Conservation (phyloP, 2,329 filamentous ascomycete species). For the Tolypocladium inflatum region DNA sequence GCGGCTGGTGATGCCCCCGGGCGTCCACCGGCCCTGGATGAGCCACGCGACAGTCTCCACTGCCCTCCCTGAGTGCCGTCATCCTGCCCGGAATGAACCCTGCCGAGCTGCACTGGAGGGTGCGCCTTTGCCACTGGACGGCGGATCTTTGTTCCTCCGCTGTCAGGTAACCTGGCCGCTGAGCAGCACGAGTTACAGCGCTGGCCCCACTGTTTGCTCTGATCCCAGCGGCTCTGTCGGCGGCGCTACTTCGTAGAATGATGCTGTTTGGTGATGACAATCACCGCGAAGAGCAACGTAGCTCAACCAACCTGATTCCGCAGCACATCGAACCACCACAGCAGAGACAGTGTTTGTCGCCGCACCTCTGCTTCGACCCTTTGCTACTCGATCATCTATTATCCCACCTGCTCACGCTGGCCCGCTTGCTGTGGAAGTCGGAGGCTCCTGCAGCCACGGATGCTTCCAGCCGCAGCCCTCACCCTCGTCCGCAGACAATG, state of each 20-base stretch:
- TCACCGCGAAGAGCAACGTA: neutral
- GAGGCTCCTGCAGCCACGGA: constrained; percentile 25
- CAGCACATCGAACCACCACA: neutral
- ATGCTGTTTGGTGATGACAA: neutral
- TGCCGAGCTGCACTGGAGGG: too few species aligned
- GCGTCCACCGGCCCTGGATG: neutral
- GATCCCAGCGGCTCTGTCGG: neutral
- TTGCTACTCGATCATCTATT: neutral
- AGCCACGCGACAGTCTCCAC: neutral
- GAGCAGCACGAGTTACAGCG: neutral
- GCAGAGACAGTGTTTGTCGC: neutral
- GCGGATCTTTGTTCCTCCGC: neutral
- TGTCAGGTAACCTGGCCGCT: neutral
- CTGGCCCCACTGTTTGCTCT: neutral
- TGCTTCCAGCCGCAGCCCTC: constrained; percentile 20
- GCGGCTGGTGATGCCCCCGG: neutral
- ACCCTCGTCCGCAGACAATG: constrained; percentile 31
- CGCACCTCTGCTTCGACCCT: neutral
- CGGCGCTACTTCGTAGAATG: neutral
- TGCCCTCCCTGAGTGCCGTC: neutral
- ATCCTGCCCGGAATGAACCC: neutral
- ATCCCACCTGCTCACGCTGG: constrained; percentile 28
- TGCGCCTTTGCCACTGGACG: neutral
- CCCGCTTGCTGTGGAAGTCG: constrained; percentile 38
- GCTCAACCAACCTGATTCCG: neutral